These are phyloP conservation scores for Daldinia caldariorum DNA, from an alignment of 495 filamentous ascomycete genomes.

Conservation along the genomic window DNA sequence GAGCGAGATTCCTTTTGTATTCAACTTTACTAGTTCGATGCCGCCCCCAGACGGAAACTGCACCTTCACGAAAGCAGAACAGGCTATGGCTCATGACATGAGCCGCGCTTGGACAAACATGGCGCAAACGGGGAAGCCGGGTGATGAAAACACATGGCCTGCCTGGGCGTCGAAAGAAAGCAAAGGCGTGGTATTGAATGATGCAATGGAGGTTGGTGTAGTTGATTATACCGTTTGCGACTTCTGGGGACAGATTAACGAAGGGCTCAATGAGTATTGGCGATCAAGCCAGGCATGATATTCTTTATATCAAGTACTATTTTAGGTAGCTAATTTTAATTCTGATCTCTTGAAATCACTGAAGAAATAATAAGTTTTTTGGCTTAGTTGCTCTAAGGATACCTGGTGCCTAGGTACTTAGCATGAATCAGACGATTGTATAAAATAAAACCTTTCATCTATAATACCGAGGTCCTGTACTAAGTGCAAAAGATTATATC, in stretches of 20 bases:
- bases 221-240: constrained; percentile 49
- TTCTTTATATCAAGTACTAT: not conserved
- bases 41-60: constrained; percentile 47
- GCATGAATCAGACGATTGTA: not conserved
- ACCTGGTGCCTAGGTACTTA: too few species aligned
- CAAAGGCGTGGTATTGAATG: constrained; percentile 46
- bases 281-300: not conserved
- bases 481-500: not conserved
- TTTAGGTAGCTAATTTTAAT: not conserved
- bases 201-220: constrained; percentile 35
- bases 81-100: constrained; percentile 46
- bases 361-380: not conserved
- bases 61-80: constrained; percentile 47
- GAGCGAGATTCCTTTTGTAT: constrained; percentile 56
- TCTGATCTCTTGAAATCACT: not conserved
- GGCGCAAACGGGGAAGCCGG: constrained; percentile 47
- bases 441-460: not conserved
- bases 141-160: constrained; percentile 46
- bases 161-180: constrained; percentile 35
- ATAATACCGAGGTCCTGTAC: not conserved
- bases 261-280: constrained; percentile 30
- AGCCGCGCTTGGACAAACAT: constrained; percentile 53
- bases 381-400: too few species aligned
- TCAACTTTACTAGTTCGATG: constrained; percentile 47
- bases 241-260: constrained; percentile 49